Evolutionary conservation across 2,329 filamentous ascomycete species (phyloP), one percentile per base, ranked within the genome.

Genomic region (Verticillium dahliae): DNA sequence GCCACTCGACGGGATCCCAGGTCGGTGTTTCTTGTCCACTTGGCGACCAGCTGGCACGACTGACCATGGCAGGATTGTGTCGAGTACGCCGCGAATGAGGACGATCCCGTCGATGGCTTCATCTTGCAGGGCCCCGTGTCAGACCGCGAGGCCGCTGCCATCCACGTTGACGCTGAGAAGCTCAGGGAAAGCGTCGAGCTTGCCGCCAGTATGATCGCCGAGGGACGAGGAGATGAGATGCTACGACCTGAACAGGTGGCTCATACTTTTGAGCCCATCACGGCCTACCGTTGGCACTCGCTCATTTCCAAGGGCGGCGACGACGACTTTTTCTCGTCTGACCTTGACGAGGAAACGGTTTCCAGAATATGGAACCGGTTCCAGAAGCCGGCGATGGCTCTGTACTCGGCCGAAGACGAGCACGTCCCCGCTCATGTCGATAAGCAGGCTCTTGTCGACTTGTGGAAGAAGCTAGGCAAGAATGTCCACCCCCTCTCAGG

Each of bases 301-400:
- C 72, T 87, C 5, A 70, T 74, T 34, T 76, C 76, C 31, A 74
- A 75, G 58, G 81, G 82, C 5, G 90, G 88, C 10, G 89, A 90
- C 62, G 93, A 97, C 71, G 93, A 97, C 71, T 91, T 90, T 70
- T 97, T 96, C 76, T 93, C 90, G n/a, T 87, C 86, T 2, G 90
- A 95, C 70, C 76, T 95, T n/a, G 73, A 78, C 0, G 76, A 81
- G 37, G 78, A 83, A 37, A 78, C 80, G 18, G 76, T 92, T 6
- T 69, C 74, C 31, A 72, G 72, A 14, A 88, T 88, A n/a, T 97
- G 94, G 82, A 83, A 86, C 3, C 76, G 76, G 58, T 77, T 91
- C 61, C 76, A 78, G 54, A 80, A 83, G 59, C 84, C 85, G 1
- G 73, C 91, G 1, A 75, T 90, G 65, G 84, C 90, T 18, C 70